A percentile compares a stretch with the other conserved stretches of the same genome.
Conservation (phyloP, 2,329 filamentous ascomycete genomes). For the Rhinocladiella similis region DNA sequence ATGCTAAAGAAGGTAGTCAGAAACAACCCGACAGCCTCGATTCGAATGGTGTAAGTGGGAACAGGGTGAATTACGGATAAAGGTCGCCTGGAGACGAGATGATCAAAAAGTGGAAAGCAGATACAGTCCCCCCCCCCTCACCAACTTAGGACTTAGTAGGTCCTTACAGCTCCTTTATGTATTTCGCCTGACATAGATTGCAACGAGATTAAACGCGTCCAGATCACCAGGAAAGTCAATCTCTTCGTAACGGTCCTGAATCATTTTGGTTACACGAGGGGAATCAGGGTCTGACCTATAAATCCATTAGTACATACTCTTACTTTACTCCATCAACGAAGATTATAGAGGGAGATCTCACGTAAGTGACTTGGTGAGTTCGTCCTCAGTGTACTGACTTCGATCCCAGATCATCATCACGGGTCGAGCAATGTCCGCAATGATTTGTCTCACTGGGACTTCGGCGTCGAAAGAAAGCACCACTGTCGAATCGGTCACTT, state of each 20-base stretch:
- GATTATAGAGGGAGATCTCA: neutral
- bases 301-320: neutral
- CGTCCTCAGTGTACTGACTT: neutral
- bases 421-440: no score
- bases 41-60: no score
- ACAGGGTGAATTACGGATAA: no score
- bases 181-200: neutral
- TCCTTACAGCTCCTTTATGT: neutral
- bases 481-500: no score
- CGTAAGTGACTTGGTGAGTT: neutral
- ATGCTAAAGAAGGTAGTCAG: no score
- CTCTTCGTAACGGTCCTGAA: neutral
- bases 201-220: neutral
- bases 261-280: neutral
- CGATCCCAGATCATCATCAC: neutral
- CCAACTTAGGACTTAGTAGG: neutral
- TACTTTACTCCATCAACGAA: neutral
- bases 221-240: conserved; percentile 4
- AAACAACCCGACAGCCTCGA: no score
- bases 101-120: no score
- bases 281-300: conserved; percentile 1
- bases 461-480: no score
- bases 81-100: no score
- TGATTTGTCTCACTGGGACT: no score
- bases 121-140: no score